These are phyloP conservation scores for Chloropicon primus DNA, from an alignment of 139 green algal genomes.

Conservation along the genomic window DNA sequence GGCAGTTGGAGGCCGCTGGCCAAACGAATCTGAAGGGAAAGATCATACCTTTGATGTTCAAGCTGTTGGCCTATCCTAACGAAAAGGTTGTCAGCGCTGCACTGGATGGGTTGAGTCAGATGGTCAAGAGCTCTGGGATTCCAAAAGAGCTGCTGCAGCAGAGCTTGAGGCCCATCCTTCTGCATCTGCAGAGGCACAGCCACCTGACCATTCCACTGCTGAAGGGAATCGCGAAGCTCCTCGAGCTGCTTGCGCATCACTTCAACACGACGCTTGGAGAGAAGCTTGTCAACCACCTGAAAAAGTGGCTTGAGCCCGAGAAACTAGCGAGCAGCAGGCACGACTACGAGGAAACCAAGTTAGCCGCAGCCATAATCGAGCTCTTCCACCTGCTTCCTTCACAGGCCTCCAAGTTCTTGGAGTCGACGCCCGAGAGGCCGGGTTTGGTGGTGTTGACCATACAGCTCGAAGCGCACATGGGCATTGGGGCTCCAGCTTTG, in stretches of 20 bases:
- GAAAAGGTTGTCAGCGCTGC: constrained; percentile 30
- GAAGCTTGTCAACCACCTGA: constrained; percentile 86
- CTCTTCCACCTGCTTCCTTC: constrained; percentile 89
- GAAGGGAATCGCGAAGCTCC: constrained; percentile 50
- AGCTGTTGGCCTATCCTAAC: constrained; percentile 29
- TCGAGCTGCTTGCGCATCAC: constrained; percentile 70
- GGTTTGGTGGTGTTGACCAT: constrained; percentile 87
- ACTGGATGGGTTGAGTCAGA: constrained; percentile 22
- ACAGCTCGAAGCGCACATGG: constrained; percentile 54
- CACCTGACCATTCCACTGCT: constrained; percentile 49
- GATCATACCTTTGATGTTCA: constrained; percentile 56
- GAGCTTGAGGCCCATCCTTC: constrained; percentile 71
- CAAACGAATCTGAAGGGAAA: constrained; percentile 26
- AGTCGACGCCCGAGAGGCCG: constrained; percentile 38
- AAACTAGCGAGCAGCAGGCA: constrained; percentile 28
- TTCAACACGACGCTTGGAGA: constrained; percentile 92
- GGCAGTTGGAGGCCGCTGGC: constrained; percentile 36
- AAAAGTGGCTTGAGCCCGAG: constrained; percentile 72
- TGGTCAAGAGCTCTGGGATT: constrained; percentile 24
- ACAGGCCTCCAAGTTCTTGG: constrained; percentile 70
- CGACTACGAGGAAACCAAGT: constrained; percentile 61
- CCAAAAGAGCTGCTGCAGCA: constrained; percentile 45
- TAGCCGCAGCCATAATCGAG: constrained; percentile 77
- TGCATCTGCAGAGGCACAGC: constrained; percentile 64
- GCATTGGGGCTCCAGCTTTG: constrained; percentile 25